Evolutionary conservation across 2,329 filamentous ascomycete genomes (phyloP), one percentile per base, ranked within the genome.

Genomic region (Fusarium lyarnte): DNA sequence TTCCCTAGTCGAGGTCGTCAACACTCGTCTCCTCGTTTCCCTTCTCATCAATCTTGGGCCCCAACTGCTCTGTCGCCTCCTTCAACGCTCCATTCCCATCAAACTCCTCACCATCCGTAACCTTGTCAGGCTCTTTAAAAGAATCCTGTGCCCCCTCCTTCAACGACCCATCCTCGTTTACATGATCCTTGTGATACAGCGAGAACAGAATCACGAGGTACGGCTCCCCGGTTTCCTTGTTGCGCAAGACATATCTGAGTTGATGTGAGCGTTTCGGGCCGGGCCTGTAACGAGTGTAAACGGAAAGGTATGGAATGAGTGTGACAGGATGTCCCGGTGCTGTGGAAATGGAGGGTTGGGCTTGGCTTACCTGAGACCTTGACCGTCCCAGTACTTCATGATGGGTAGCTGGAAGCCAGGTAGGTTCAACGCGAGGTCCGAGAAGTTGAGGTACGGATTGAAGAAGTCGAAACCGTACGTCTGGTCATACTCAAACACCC

Each of bases 201-300:
- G 91, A 92, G 80, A 98, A 95, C 9, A 94, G 82, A 21, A 98
- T 86, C 49, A 95, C 93, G 35, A 97, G 89, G 76, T 97, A 93
- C 21, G 93, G 87, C 38, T 93, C 88, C 52, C 89, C 89, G 1
- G 93, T 95, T 27, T 86, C 82, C 68, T 89, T 90, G 82, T 98
- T 93, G 79, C 95, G 95, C 78, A 98, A 87, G 65, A 97, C 94
- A 83, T 98, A 98, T 88, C 95, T 95, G 84, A 97, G 89, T 75
- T 91, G 87, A 84, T 97, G 93, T 85, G 93, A 92, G 86, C 93
- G 93, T 79, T 89, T 87, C 77, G 77, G 76, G 53, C 67, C 69
- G 53, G 78, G 74, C 76, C 80, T 79, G 63, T 46, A 57, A 64
- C 63, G 41, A 66, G 62, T 58, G 76, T 76, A 73, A 77, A 73